Conservation (phyloP, 1,284 basidiomycete species). For the Ceratobasidium sp. region DNA sequence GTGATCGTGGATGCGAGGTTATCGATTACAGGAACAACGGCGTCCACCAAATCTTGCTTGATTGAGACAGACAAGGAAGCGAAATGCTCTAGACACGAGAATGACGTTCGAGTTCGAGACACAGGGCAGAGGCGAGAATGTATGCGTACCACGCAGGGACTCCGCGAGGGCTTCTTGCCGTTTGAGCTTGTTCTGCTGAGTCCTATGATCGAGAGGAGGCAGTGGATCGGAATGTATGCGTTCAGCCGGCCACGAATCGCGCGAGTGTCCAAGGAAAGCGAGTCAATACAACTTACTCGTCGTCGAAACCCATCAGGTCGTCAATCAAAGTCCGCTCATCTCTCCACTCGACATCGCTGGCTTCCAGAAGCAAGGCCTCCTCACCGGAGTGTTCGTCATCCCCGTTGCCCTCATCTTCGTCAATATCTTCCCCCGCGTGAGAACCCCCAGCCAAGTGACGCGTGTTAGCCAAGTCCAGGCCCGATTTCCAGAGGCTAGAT, state of each 20-base stretch:
- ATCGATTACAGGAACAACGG: slow-evolving; percentile 28
- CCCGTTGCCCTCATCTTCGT: slow-evolving; percentile 19
- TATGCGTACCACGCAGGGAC: slow-evolving; percentile 28
- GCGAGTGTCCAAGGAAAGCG: neutral
- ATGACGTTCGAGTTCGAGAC: neutral
- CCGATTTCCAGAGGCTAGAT: slow-evolving; percentile 20
- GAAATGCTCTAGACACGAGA: slow-evolving; percentile 11
- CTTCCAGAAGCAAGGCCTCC: neutral
- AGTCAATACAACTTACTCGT: slow-evolving; percentile 3
- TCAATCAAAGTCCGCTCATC: slow-evolving; percentile 38
- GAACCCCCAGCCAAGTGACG: slow-evolving; percentile 1
- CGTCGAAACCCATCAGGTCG: slow-evolving; percentile 30
- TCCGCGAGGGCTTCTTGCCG: slow-evolving; percentile 31
- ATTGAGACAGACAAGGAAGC: slow-evolving; percentile 25
- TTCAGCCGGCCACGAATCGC: neutral
- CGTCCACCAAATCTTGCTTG: slow-evolving; percentile 21
- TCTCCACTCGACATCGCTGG: slow-evolving; percentile 15
- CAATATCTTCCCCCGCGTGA: neutral
- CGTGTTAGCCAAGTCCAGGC: slow-evolving; percentile 18
- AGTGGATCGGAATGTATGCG: slow-evolving; percentile 25
- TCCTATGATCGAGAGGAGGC: slow-evolving; percentile 1
- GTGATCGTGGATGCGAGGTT: slow-evolving; percentile 13
- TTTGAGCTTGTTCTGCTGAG: slow-evolving; percentile 16
- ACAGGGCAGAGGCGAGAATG: neutral
- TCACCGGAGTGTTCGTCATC: slow-evolving; percentile 9